Base-by-base conservation (phyloP, 2,329 filamentous ascomycete species). In the Chaetoscypha palmicola region DNA sequence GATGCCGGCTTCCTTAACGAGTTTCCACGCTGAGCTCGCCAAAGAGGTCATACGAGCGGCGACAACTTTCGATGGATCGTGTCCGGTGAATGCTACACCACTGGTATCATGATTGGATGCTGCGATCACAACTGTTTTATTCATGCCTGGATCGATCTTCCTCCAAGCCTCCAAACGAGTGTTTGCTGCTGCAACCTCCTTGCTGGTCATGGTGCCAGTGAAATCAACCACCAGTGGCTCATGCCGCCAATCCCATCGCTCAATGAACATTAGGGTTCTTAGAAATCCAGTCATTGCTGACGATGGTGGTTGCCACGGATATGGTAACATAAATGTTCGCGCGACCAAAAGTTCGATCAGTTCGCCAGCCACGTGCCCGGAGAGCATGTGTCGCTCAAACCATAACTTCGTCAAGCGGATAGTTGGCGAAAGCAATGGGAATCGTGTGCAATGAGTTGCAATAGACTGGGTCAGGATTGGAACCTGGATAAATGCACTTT, bases 181-280 rank as follows among this genome's bases (percentile, higher is more conserved):
- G 28, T 72, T 73, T 50, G 92, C 80, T 2, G 71, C 68, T 23
- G 76, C 67, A 9, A 83, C 72, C 22, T 84, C 77, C 9, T 76
- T 68, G 5, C 70, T 64, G 5, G 76, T 75, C 58, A 94, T 71
- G 11, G 79, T 75, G 48, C 73, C 76, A 9, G 79, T 75, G 20
- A 87, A 74, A 62, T 96, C 88, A 20, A 96, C 73, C 24, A 95
- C 72, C 23, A 97, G 71, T 1, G 92, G 85, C 41, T 89, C 82
- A 5, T 81, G 72, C 21, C 86, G 79, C 92, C 92, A 98, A 62
- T 97, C 88, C 89, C 92, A 98, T 32, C 80, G 75, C 1, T 89
- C 79, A 11, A 98, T 71, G 62, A 91, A 84, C 23, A 82, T 69
- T 1, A 98, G 69, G 1, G 86, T 86, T 17, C 90, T 80, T 21